These are phyloP conservation scores for Tolypocladium tundrense DNA, from an alignment of 2,329 filamentous ascomycete species.

Conservation along the genomic window DNA sequence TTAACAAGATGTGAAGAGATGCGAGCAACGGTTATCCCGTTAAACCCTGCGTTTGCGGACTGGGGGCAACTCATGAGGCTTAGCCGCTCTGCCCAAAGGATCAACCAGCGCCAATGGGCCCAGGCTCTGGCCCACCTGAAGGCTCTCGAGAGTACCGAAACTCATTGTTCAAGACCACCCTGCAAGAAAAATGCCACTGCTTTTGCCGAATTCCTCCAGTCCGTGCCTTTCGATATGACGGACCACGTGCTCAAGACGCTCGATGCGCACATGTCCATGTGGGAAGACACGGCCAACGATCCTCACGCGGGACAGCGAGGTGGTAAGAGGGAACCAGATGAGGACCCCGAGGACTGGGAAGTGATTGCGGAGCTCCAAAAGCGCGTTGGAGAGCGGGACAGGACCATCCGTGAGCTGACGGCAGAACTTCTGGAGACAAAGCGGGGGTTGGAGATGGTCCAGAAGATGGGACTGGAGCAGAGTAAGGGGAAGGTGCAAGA, in stretches of 20 bases:
- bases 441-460: not conserved
- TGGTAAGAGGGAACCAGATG: not conserved
- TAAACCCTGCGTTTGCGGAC: too few relatives aligned
- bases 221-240: not conserved
- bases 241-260: not conserved
- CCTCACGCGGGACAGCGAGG: not conserved
- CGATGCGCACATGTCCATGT: not conserved
- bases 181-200: not conserved
- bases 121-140: not conserved
- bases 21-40: not conserved
- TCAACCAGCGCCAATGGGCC: not conserved
- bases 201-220: not conserved
- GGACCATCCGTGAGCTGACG: not conserved
- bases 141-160: not conserved
- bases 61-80: not conserved
- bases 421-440: too few relatives aligned
- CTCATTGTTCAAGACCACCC: not conserved
- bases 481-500: not conserved
- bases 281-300: not conserved
- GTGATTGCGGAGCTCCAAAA: not conserved
- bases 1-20: not conserved
- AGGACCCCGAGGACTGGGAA: not conserved
- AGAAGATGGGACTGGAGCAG: not conserved
- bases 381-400: not conserved
- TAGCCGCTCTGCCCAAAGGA: not conserved